Evolutionary conservation across 768 basidiomycete genomes (phyloP), one percentile per base, ranked within the genome.

Genomic region (Rhizopogon vesiculosus): DNA sequence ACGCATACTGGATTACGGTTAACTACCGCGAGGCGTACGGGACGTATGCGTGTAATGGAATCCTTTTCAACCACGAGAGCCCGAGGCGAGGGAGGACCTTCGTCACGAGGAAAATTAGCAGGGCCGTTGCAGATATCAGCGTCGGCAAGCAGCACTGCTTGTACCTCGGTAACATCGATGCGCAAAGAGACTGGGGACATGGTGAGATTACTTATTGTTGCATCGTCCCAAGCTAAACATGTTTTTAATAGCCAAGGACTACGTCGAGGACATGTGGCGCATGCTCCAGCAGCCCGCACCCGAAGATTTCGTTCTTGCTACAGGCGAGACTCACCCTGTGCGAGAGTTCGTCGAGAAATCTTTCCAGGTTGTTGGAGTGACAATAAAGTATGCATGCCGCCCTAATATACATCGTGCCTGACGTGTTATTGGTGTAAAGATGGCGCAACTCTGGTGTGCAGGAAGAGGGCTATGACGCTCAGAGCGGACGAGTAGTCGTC

Each of bases 21-120:
- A 93, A 93, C 74, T 93, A 93, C 72, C 83, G 93, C 56, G 95
- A 98, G 74, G 87, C 93, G 45, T 98, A 98, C 67, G 91, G 88
- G 60, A 94, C 98, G 89, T 95, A 85, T 74, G 91, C 93, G 16
- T 94, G 91, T 72, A 97, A 97, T 71, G 95, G 95, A 46, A 98
- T 98, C 67, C 73, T 98, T 62, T 98, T 97, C 85, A 97, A 98
- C 69, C 95, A 98, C 74, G 95, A 98, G 76, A 96, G 93, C 63
- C 95, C 96, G 13, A 82, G 95, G 49, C 81, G 95, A 62, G 95
- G 95, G 19, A 77, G 94, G 67, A 98, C 94, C 7, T 98, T 98
- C 74, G 94, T 98, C 62, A 97, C 95, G 42, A 80, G 94, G 66
- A 98, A 98, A 77, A 97, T 98, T 64, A 78, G 90, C 44, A 80